Evolutionary conservation across 495 filamentous ascomycete genomes (phyloP).

Genomic region (Gamarada debralockiae): DNA sequence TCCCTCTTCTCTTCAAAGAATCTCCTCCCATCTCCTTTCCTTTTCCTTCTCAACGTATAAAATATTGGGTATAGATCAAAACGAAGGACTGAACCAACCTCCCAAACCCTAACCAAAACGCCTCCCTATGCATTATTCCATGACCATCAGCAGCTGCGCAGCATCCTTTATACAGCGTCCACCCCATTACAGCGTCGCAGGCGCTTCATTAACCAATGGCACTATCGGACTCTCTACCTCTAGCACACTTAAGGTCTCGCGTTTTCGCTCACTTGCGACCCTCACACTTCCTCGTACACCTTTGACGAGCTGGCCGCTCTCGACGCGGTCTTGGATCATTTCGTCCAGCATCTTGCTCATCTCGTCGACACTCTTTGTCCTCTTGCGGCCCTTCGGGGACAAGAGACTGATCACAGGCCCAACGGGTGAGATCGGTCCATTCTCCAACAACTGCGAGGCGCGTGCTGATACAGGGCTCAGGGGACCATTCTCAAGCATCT

Average conservation of each 20-base stretch:
- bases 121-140: background rate
- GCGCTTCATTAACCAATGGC: background rate
- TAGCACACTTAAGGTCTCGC: background rate
- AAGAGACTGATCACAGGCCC: constrained; percentile 11
- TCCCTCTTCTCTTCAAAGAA: too few relatives aligned
- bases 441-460: constrained; percentile 40
- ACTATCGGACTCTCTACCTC: background rate
- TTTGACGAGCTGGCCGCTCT: constrained; percentile 60
- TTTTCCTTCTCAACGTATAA: too few relatives aligned
- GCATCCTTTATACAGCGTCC: background rate
- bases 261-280: constrained; percentile 21
- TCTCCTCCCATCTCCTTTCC: too few relatives aligned
- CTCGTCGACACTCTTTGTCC: constrained; percentile 73
- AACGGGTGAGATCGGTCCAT: constrained; percentile 26
- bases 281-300: constrained; percentile 37
- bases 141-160: background rate
- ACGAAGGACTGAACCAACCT: background rate
- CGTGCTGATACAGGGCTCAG: constrained; percentile 38
- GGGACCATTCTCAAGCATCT: constrained; percentile 31
- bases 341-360: constrained; percentile 88
- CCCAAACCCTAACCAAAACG: background rate
- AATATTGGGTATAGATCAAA: background rate
- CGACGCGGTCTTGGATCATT: constrained; percentile 87
- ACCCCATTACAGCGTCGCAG: background rate
- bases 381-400: constrained; percentile 36